Percentiles rank a stretch among this genome's conserved stretches.
Evolutionary conservation across 257 asterid genomes (phyloP).

Genomic region (Solanum tarijense): DNA sequence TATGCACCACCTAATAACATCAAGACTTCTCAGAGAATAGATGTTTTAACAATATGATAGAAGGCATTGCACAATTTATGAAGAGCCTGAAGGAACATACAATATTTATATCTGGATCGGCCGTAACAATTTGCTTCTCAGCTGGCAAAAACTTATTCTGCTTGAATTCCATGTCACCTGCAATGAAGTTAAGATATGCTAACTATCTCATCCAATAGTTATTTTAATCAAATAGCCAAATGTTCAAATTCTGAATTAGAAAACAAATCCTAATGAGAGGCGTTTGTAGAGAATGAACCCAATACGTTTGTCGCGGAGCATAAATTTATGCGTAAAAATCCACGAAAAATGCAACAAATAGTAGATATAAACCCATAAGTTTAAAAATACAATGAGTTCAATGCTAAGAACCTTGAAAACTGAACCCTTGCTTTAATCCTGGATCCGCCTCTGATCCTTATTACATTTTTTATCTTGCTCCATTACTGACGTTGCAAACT

Average conservation of each 20-base stretch:
- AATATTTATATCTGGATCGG: slow-evolving; percentile 76
- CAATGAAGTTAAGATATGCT: slow-evolving; percentile 1
- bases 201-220: neutral
- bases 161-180: slow-evolving; percentile 99
- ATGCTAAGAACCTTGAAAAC: neutral
- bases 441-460: neutral
- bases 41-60: neutral
- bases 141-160: slow-evolving; percentile 91
- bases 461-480: neutral
- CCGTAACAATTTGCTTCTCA: slow-evolving; percentile 85
- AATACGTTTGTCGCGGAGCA: neutral
- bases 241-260: neutral
- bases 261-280: neutral
- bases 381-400: neutral
- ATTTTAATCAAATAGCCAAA: neutral
- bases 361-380: neutral
- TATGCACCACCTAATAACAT: neutral
- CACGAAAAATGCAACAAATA: neutral
- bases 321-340: neutral
- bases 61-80: neutral
- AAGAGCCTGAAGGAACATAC: slow-evolving; percentile 29
- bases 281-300: neutral
- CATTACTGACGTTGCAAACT: neutral
- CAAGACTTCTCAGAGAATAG: neutral
- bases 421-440: neutral